Conservation (phyloP, 805 yeast species). For the Teunomyces funiuensis region DNA sequence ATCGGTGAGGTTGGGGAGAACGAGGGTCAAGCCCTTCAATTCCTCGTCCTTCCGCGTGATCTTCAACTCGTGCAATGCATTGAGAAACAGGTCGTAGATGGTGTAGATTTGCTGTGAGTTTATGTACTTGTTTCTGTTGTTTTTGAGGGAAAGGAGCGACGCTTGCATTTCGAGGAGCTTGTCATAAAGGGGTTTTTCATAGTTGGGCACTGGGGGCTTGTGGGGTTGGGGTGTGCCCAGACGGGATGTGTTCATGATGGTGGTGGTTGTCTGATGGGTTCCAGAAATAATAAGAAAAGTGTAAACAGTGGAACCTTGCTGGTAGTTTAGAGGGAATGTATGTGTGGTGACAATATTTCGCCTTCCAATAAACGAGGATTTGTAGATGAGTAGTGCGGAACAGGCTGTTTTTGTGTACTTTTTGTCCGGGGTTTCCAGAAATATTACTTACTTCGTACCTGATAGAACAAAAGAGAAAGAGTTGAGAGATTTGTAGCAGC, state of each 20-base stretch:
- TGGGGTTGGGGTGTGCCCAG: conserved; percentile 13
- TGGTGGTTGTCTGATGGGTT: neutral
- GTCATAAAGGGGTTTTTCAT: conserved; percentile 35
- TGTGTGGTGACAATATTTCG: neutral
- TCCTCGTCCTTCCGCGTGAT: conserved; percentile 51
- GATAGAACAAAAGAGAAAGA: no score
- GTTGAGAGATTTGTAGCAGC: no score
- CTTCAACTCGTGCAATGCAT: conserved; percentile 52
- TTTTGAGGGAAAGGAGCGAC: conserved; percentile 43
- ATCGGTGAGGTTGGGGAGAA: conserved; percentile 59
- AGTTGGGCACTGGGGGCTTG: conserved; percentile 26
- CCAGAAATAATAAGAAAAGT: neutral
- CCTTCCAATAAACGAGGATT: neutral
- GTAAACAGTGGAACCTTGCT: neutral
- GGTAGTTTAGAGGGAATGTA: neutral
- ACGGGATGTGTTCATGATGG: conserved; percentile 5
- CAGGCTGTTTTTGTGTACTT: neutral
- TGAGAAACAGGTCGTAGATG: conserved; percentile 58
- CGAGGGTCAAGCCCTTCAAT: conserved; percentile 34
- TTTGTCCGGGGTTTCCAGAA: neutral
- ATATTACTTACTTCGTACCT: no score
- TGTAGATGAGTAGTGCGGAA: neutral
- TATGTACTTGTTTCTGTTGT: conserved; percentile 62
- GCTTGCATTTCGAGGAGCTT: conserved; percentile 27
- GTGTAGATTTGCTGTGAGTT: conserved; percentile 66